Evolutionary conservation across 257 asterid species (phyloP).

Genomic region (Nicotiana obtusifolia): DNA sequence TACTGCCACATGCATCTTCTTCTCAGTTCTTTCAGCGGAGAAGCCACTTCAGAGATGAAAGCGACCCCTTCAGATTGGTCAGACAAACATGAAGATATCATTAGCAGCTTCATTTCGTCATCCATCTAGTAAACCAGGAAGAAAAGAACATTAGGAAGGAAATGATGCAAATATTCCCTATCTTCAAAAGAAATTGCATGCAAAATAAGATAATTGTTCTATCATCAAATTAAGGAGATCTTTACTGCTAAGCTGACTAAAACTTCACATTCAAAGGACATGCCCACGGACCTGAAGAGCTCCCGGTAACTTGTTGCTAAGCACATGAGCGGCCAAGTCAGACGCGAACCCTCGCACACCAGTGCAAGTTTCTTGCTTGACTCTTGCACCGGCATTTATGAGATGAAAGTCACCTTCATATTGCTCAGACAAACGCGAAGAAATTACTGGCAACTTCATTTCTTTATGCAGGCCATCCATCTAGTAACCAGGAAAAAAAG

Average conservation of each 20-base stretch:
- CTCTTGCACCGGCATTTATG: background rate
- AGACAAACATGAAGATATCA: background rate
- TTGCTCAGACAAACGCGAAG: background rate
- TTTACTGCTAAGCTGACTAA: background rate
- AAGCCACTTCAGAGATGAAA: background rate
- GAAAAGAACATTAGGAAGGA: background rate
- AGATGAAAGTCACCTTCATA: background rate
- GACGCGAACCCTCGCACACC: background rate
- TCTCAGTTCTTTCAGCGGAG: background rate
- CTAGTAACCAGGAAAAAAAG: background rate
- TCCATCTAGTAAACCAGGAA: background rate
- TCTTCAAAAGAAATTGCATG: background rate
- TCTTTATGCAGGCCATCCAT: background rate
- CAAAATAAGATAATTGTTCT: background rate
- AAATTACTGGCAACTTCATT: background rate
- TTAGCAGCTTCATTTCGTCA: background rate
- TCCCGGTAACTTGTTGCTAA: background rate
- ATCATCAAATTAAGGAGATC: background rate
- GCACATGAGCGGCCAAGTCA: background rate
- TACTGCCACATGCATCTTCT: background rate
- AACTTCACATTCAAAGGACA: background rate
- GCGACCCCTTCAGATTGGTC: background rate
- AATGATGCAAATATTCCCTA: background rate
- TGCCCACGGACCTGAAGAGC: background rate
- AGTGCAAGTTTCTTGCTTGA: background rate